Evolutionary conservation across 805 yeast species (phyloP).

Genomic region (Yarrowia sp.): DNA sequence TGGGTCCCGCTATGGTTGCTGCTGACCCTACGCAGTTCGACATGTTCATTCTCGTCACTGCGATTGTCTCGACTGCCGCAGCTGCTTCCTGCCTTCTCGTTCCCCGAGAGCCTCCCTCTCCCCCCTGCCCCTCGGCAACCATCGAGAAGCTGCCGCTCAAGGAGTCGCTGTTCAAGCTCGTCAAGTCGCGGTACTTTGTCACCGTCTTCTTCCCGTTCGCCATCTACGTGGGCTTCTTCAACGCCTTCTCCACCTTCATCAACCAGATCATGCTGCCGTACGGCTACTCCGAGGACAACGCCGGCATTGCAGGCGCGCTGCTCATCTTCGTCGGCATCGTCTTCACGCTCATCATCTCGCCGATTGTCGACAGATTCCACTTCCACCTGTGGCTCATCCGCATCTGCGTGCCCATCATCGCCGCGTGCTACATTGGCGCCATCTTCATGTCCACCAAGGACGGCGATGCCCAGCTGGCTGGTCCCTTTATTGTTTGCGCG

Average conservation of each 20-base stretch:
- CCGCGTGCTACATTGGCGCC: conserved; percentile 36
- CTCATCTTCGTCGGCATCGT: conserved; percentile 38
- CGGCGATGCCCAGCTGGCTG: conserved; percentile 33
- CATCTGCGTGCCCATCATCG: conserved; percentile 36
- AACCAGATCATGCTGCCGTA: conserved; percentile 39
- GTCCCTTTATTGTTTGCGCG: conserved; percentile 38
- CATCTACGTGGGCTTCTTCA: conserved; percentile 39
- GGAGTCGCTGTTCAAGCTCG: conserved; percentile 31
- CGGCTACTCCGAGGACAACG: conserved; percentile 39
- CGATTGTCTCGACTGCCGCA: conserved; percentile 33
- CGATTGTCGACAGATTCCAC: conserved; percentile 37
- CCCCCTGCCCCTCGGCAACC: conserved; percentile 39
- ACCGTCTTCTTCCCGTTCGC: conserved; percentile 34
- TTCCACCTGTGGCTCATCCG: conserved; percentile 31
- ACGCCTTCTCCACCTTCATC: conserved; percentile 37
- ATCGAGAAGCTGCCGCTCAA: conserved; percentile 33
- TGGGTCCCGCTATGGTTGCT: conserved; percentile 38
- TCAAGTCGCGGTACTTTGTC: conserved; percentile 30
- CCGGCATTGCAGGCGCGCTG: conserved; percentile 39
- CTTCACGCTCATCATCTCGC: conserved; percentile 36
- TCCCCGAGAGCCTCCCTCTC: conserved; percentile 34
- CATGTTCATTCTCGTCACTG: conserved; percentile 33
- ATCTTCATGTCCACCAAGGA: conserved; percentile 36
- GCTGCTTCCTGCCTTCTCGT: conserved; percentile 32
- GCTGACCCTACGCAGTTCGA: conserved; percentile 32